Evolutionary conservation across 2,329 filamentous ascomycete species (phyloP).

Genomic region (Cladophialophora exuberans): DNA sequence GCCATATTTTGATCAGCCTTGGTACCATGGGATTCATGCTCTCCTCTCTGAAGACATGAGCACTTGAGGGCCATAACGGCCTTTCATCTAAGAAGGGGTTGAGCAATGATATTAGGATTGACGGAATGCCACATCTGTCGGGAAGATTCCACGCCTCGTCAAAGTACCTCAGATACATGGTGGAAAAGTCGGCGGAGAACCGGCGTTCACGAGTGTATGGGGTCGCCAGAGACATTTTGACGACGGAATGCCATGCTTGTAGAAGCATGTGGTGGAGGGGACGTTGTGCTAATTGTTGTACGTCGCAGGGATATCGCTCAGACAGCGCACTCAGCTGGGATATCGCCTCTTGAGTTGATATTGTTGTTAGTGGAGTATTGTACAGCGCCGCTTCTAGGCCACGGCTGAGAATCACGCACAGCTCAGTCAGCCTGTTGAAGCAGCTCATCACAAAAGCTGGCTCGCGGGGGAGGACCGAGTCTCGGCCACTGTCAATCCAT

Average conservation of each 20-base stretch:
- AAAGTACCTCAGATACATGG: slow-evolving; percentile 17
- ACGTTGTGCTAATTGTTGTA: slow-evolving; percentile 14
- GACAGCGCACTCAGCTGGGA: slow-evolving; percentile 7
- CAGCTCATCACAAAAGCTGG: slow-evolving; percentile 54
- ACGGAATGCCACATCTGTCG: slow-evolving; percentile 19
- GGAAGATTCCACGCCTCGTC: slow-evolving; percentile 16
- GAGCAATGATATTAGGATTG: slow-evolving; percentile 14
- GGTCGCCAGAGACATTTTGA: not conserved
- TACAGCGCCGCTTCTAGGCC: not conserved
- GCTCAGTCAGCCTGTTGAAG: slow-evolving; percentile 54
- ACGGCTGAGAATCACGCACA: slow-evolving; percentile 34
- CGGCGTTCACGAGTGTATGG: not conserved
- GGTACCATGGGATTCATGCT: no score
- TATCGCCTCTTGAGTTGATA: not conserved
- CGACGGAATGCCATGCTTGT: slow-evolving; percentile 18
- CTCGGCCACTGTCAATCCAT: slow-evolving; percentile 58
- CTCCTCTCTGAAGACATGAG: no score
- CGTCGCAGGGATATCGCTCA: slow-evolving; percentile 15
- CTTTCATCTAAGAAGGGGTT: not conserved
- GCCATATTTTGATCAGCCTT: slow-evolving; percentile 15
- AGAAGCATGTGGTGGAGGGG: slow-evolving; percentile 28
- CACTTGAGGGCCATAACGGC: not conserved
- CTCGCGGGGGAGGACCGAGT: slow-evolving; percentile 40
- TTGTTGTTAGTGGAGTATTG: not conserved
- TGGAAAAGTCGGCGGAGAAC: no score